phyloP scores from a whole-genome alignment of 225 moss, liverwort and hornwort species.

The Physcomitrium patens region DNA sequence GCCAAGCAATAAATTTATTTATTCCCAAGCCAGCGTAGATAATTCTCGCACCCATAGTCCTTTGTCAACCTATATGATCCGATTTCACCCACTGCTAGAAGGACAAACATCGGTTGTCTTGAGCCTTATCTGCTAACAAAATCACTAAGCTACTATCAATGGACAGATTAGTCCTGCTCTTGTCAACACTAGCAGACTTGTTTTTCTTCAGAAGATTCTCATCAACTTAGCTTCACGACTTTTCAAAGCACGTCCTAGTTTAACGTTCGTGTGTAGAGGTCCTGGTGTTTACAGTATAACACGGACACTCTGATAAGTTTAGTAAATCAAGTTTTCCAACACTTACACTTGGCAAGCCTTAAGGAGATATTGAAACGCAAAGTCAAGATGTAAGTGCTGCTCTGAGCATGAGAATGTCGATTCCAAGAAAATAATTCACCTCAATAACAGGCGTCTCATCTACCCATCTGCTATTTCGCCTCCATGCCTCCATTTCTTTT shows the following conservation, averaged over 20 bases:
- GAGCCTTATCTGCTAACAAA: conserved; percentile 4
- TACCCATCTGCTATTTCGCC: conserved; percentile 52
- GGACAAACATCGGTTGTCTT: neutral
- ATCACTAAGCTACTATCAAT: neutral
- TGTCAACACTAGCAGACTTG: neutral
- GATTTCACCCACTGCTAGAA: conserved; percentile 6
- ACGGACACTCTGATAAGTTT: neutral
- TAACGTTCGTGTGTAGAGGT: neutral
- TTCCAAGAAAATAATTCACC: conserved; percentile 34
- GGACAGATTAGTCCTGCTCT: neutral
- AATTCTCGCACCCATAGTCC: conserved; percentile 7
- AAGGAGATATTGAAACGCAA: neutral
- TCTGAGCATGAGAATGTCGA: conserved; percentile 13
- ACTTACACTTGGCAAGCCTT: neutral
- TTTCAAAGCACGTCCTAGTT: conserved; percentile 5
- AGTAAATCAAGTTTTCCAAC: conserved; percentile 1
- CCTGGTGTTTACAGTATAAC: neutral
- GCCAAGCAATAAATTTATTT: conserved; percentile 1
- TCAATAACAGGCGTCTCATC: conserved; percentile 55
- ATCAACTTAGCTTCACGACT: neutral
- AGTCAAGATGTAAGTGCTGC: neutral
- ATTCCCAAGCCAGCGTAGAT: neutral
- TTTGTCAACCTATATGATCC: neutral
- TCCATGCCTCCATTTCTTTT: conserved; percentile 65
- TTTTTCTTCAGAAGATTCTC: neutral